Conservation (phyloP, 2,329 filamentous ascomycete species). For the Exophiala calicioides region DNA sequence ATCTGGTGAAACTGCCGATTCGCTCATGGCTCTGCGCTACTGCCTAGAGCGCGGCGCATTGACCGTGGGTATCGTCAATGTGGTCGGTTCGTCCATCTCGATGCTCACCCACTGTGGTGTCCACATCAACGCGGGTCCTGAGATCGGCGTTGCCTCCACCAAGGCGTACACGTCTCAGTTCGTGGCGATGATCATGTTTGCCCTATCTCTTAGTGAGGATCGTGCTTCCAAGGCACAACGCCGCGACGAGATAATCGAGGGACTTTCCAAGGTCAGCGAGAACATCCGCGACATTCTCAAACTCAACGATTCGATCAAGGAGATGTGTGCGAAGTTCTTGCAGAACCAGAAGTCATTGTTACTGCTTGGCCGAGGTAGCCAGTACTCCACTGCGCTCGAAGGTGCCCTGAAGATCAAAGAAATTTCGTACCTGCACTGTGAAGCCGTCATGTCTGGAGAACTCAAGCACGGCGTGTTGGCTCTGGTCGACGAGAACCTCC, state of each 20-base stretch:
- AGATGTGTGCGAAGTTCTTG: constrained; percentile 87
- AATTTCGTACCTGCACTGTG: constrained; percentile 98
- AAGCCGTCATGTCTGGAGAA: constrained; percentile 99
- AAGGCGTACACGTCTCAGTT: constrained; percentile 99
- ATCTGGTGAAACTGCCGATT: constrained; percentile 97
- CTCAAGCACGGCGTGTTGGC: constrained; percentile 98
- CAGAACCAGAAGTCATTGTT: constrained; percentile 97
- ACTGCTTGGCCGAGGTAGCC: constrained; percentile 88
- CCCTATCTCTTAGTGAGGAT: constrained; percentile 92
- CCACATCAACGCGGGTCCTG: constrained; percentile 97
- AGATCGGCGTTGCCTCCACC: constrained; percentile 98
- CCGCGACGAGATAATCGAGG: constrained; percentile 94
- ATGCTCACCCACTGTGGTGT: constrained; percentile 99
- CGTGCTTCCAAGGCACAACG: constrained; percentile 90
- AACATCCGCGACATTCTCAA: constrained; percentile 92
- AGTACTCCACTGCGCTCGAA: constrained; percentile 96
- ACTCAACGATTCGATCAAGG: constrained; percentile 91
- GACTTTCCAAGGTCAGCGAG: constrained; percentile 78
- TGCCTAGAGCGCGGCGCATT: constrained; percentile 96
- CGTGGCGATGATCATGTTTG: constrained; percentile 99
- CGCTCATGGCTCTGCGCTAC: constrained; percentile 93
- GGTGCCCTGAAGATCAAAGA: constrained; percentile 99
- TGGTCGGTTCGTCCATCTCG: constrained; percentile 97
- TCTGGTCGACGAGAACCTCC: constrained; percentile 95
- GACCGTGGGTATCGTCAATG: constrained; percentile 98